Conservation (phyloP, 2,329 filamentous ascomycete genomes). For the Fusarium secorum region DNA sequence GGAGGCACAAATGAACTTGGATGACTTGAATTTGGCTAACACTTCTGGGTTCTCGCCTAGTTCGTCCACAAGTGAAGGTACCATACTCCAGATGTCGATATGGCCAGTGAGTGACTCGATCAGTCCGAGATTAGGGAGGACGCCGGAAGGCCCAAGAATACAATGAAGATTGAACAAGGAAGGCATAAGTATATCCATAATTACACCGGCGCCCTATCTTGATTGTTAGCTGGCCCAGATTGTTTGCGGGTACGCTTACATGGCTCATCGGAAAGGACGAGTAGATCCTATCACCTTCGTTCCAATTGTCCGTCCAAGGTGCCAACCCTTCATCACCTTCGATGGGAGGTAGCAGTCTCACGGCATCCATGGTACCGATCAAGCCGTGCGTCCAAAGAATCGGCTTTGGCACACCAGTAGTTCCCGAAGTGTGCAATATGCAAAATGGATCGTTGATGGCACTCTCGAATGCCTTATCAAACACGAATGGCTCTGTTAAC, state of each 20-base stretch:
- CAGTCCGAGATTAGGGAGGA: conserved; percentile 49
- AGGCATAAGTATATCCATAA: conserved; percentile 52
- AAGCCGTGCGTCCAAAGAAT: conserved; percentile 48
- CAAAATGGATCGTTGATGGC: conserved; percentile 48
- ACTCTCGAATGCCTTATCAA: conserved; percentile 46
- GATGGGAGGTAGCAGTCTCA: conserved; percentile 45
- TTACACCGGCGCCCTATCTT: conserved; percentile 48
- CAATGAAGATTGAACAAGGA: conserved; percentile 47
- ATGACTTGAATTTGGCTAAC: conserved; percentile 42
- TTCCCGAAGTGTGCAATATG: conserved; percentile 53
- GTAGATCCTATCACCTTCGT: conserved; percentile 42
- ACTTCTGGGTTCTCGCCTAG: conserved; percentile 44
- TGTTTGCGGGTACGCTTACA: neutral
- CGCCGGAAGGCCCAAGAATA: conserved; percentile 46
- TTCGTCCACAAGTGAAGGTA: conserved; percentile 49
- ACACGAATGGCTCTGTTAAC: neutral
- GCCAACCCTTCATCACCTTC: conserved; percentile 37
- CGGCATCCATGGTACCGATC: conserved; percentile 48
- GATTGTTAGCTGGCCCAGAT: fast-evolving
- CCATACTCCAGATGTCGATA: conserved; percentile 51
- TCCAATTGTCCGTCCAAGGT: conserved; percentile 41
- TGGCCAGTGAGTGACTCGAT: conserved; percentile 46
- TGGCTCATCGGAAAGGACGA: conserved; percentile 36
- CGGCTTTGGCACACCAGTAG: conserved; percentile 53
- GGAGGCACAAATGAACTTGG: conserved; percentile 49